These are phyloP conservation scores for Parachlorella kessleri DNA, from an alignment of 139 green algal species.

Conservation along the genomic window DNA sequence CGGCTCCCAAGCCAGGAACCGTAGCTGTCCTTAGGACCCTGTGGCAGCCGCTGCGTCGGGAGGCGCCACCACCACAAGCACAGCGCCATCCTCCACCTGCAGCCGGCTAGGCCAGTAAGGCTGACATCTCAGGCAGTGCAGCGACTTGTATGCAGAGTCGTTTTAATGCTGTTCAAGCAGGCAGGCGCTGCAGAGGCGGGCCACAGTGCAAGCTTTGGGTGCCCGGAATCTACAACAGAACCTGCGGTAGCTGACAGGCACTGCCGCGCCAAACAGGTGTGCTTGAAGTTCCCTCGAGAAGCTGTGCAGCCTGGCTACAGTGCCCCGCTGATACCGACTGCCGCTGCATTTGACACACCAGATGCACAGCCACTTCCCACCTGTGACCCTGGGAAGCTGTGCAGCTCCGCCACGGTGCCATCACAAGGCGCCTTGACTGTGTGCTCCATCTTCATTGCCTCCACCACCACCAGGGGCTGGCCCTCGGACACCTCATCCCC, in stretches of 20 bases:
- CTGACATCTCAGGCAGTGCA: background rate
- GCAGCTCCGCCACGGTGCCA: conserved; percentile 18
- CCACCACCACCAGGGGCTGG: conserved; percentile 61
- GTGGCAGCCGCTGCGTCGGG: background rate
- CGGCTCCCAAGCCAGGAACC: no score
- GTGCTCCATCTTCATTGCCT: conserved; percentile 90
- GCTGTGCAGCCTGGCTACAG: background rate
- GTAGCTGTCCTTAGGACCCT: background rate
- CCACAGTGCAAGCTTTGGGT: background rate
- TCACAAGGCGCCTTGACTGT: conserved; percentile 13
- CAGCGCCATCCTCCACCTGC: conserved; percentile 43
- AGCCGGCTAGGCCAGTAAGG: background rate
- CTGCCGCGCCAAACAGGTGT: background rate
- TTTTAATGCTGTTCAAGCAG: background rate
- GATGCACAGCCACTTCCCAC: background rate
- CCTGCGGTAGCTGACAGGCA: no score
- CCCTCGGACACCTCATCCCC: conserved; percentile 41
- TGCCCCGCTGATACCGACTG: background rate
- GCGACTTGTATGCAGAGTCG: no score
- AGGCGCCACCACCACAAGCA: conserved; percentile 35
- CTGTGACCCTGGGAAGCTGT: conserved; percentile 18
- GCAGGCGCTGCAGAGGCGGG: background rate
- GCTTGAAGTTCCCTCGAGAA: background rate
- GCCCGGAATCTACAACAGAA: no score
- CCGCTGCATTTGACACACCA: background rate